Base-by-base conservation (phyloP, 306 rosid genomes). In the Prosopis cineraria region DNA sequence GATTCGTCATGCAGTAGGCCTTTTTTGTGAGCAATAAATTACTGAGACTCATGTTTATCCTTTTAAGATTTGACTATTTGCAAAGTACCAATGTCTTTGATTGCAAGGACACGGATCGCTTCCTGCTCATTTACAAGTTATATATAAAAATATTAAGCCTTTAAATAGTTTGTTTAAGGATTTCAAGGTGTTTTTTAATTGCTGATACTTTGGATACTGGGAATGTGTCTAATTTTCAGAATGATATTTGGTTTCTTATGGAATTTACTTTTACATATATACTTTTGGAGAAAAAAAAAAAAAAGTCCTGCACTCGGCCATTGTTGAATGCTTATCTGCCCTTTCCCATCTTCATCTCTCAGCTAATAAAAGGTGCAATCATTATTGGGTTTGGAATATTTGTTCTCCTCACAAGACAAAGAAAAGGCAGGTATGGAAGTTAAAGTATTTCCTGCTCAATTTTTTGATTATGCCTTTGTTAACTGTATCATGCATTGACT, bases 361-460 rank as follows among this genome's bases (percentile, higher is more conserved):
- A 95, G 97, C 94, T 74, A 43, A 44, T 91, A 29, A 93, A 87
- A 86, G 83, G 79, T 87, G 98, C 94, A 85, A 78, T 88, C 71
- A 81, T 91, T 79, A 24, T 86, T 39, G 98, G 98, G 73, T 95
- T 95, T 73, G 99, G 97, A 72, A 40, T 89, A 41, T 90, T 93
- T 58, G 97, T 95, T 87, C 84, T 95, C 64, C 78, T 95, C 25
- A 85, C 93, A 13, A 90, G 99, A 81, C 93, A 89, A 56, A 83
- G 90, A 74, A 88, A 69, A 71, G 75, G 71, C 72, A 85, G 93
- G 92, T 83, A 78, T 6, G 47, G 10, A 73, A 30, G 56, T 11
- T 77, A 63, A 17, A 40, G 47, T 1, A 69, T 48, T 62, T 74
- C 63, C 40, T 71, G 7, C 66, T 19, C 50, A 73, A 30, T 31